Conservation (phyloP, 257 asterid species). For the Mentha longifolia region DNA sequence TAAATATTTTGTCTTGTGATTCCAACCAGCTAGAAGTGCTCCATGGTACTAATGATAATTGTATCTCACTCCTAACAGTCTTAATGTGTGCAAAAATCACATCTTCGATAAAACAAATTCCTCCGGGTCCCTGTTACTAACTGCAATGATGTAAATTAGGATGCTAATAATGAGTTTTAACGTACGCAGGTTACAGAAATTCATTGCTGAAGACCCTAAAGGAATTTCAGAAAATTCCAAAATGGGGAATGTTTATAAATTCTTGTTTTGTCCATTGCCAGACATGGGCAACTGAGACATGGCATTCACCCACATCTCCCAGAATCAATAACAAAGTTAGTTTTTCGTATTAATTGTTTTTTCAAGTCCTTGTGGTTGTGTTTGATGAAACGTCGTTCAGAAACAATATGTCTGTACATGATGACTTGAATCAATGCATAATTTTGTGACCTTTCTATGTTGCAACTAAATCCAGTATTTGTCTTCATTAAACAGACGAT, state of each 20-base stretch:
- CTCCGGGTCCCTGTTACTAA: slow-evolving; percentile 12
- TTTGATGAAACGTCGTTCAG: not conserved
- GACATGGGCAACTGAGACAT: slow-evolving; percentile 77
- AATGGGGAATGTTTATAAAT: slow-evolving; percentile 74
- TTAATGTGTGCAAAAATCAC: slow-evolving; percentile 4
- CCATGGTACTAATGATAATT: slow-evolving; percentile 55
- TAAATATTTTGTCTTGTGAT: slow-evolving; percentile 65
- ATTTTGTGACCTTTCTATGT: not conserved
- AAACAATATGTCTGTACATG: not conserved
- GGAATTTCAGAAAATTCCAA: slow-evolving; percentile 53
- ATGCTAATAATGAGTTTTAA: slow-evolving; percentile 25
- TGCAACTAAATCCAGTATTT: slow-evolving; percentile 17
- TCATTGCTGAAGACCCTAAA: slow-evolving; percentile 59
- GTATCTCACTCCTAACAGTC: slow-evolving; percentile 12
- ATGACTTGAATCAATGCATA: slow-evolving; percentile 5
- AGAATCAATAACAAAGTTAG: slow-evolving; percentile 77
- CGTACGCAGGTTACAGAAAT: slow-evolving; percentile 71
- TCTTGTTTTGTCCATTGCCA: slow-evolving; percentile 92
- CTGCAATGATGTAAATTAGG: not conserved
- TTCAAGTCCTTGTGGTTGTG: slow-evolving; percentile 20
- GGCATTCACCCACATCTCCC: slow-evolving; percentile 93
- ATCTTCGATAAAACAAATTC: not conserved
- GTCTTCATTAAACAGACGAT: slow-evolving; percentile 62
- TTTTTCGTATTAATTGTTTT: slow-evolving; percentile 1
- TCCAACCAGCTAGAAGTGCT: slow-evolving; percentile 71